Conservation (phyloP, 2,329 filamentous ascomycete genomes). For the Beauveria pseudobassiana region DNA sequence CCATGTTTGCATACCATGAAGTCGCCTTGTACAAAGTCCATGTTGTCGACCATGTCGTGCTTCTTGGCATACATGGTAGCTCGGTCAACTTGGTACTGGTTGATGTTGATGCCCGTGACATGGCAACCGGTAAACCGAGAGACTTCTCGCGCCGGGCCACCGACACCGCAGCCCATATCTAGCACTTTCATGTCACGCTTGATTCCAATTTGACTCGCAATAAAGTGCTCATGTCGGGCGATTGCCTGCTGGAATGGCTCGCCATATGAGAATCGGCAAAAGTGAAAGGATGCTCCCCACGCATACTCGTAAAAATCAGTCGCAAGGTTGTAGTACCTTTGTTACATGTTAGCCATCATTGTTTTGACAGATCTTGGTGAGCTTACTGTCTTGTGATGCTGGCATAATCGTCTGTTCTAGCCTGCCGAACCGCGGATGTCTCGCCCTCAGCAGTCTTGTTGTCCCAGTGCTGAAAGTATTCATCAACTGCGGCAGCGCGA, state of each 20-base stretch:
- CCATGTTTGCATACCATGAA: constrained; percentile 60
- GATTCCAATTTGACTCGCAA: constrained; percentile 77
- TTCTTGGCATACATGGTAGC: constrained; percentile 73
- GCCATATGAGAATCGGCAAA: constrained; percentile 80
- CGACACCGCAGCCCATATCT: constrained; percentile 93
- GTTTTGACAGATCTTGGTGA: background rate
- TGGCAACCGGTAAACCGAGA: constrained; percentile 85
- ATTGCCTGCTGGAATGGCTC: constrained; percentile 84
- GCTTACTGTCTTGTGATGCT: constrained; percentile 79
- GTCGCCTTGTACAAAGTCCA: constrained; percentile 82
- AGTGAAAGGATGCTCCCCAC: constrained; percentile 90
- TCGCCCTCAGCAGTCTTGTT: constrained; percentile 67
- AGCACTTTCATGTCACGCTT: constrained; percentile 75
- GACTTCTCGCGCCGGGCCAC: constrained; percentile 88
- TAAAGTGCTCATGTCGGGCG: constrained; percentile 90
- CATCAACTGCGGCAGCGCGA: constrained; percentile 68
- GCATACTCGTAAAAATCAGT: constrained; percentile 92
- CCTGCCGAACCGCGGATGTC: constrained; percentile 60
- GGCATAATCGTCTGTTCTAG: constrained; percentile 75
- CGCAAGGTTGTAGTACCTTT: constrained; percentile 83
- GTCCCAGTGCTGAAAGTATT: constrained; percentile 91
- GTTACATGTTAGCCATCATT: background rate
- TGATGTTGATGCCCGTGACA: constrained; percentile 88
- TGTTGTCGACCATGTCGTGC: constrained; percentile 68
- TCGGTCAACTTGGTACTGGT: constrained; percentile 92